Evolutionary conservation across 176 grass and related monocot species (phyloP), one percentile per base, ranked within the genome.

Genomic region (Calamus simplicifolius): DNA sequence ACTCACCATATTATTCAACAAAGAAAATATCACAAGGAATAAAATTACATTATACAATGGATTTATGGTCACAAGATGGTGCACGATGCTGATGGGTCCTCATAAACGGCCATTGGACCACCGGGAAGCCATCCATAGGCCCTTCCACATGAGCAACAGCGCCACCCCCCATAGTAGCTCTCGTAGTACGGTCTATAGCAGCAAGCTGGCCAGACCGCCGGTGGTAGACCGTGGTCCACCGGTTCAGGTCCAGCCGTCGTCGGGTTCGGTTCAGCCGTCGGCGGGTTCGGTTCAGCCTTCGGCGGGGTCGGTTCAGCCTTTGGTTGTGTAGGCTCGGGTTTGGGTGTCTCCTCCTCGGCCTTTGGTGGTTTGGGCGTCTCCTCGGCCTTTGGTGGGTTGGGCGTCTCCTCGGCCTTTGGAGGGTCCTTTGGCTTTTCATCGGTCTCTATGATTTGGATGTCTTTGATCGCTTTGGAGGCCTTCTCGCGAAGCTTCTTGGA

Each of bases 391-490:
- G 21, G 21, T 23, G 21, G 21, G 21, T 23, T 23, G 21, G 21
- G 21, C 1, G 21, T 23, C 21, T 23, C 1, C 21, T 23, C 21
- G 4, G 12, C 18, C 62, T 26, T 48, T 68, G 21, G 21, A 23
- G 21, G 21, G 21, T 75, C 75, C 23, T 71, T 89, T 50, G 82
- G 67, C 10, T 74, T 70, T 25, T 75, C 77, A 15, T 66, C 66
- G 26, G 25, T 51, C 17, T 50, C 58, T 14, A 84, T 84, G 50
- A 81, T 56, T 49, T 89, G 82, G 5, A 95, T 83, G 69, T 81
- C 74, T 19, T 76, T 79, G 70, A 95, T 89, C 31, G 82, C 54
- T 71, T 77, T 95, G 35, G 79, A 60, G 38, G 64, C 81, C 68
- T 75, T 76, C 79, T 75, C 85, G 7, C 61, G 56, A 52, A 95